Conservation (phyloP, 1,139 yeast genomes). For the Geotrichum aggregatum region DNA sequence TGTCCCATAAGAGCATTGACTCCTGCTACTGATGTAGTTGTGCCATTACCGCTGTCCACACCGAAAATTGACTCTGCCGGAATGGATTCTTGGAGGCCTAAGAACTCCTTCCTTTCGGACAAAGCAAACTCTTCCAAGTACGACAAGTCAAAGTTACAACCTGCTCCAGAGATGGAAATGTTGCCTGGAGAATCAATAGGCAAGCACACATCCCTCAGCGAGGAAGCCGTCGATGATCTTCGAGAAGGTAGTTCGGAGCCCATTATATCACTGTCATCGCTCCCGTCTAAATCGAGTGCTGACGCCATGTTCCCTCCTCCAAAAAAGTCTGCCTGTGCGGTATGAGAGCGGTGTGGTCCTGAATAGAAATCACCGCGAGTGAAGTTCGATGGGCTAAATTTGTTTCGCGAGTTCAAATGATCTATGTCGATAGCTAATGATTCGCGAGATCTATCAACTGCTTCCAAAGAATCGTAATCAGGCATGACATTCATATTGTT, state of each 20-base stretch:
- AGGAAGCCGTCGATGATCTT: constrained; percentile 63
- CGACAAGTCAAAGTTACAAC: constrained; percentile 65
- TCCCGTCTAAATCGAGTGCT: not conserved
- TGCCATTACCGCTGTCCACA: constrained; percentile 30
- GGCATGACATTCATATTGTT: constrained; percentile 6
- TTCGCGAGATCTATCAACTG: not conserved
- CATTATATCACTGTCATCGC: constrained; percentile 11
- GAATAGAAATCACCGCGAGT: not conserved
- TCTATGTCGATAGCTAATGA: constrained; percentile 13
- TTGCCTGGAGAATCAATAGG: constrained; percentile 56
- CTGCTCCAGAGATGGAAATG: constrained; percentile 37
- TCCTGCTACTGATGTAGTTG: constrained; percentile 30
- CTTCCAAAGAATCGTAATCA: constrained; percentile 9
- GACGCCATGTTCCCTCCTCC: not conserved
- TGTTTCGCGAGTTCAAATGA: not conserved
- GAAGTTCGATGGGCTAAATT: not conserved
- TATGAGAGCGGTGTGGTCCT: not conserved
- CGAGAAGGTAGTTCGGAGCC: constrained; percentile 69
- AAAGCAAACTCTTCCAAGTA: constrained; percentile 71
- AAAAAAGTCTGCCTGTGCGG: not conserved
- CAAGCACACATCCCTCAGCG: constrained; percentile 85
- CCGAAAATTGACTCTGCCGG: constrained; percentile 31
- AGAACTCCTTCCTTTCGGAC: constrained; percentile 54
- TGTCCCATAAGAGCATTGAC: constrained; percentile 22
- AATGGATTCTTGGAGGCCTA: constrained; percentile 43